phyloP scores from a whole-genome alignment of 176 grass and related monocot species.

The Oryza coarctata region DNA sequence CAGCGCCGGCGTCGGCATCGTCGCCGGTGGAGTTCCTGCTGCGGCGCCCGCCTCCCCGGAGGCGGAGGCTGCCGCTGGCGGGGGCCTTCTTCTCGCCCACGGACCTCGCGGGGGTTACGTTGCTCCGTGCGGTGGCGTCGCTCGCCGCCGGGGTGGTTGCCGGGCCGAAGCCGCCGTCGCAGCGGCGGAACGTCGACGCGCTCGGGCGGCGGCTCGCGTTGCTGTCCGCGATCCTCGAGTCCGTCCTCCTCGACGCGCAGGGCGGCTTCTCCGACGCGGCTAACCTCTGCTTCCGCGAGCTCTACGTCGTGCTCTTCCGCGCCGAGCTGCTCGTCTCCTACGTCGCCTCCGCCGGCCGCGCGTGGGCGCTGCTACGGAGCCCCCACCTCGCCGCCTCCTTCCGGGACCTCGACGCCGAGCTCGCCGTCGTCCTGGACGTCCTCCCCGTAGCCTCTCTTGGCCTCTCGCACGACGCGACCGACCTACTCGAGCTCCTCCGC shows the following conservation, averaged over 20 bases:
- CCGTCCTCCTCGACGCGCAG: constrained; percentile 48
- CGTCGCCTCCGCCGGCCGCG: constrained; percentile 58
- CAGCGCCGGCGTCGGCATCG: constrained; percentile 46
- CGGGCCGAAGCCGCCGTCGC: constrained; percentile 28
- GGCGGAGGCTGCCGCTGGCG: constrained; percentile 53
- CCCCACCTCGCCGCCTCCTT: constrained; percentile 63
- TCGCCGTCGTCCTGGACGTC: constrained; percentile 79
- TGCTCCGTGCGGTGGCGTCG: constrained; percentile 65
- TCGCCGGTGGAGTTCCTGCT: constrained; percentile 81
- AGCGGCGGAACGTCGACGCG: constrained; percentile 55
- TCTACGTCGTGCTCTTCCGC: constrained; percentile 93
- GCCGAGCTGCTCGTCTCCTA: constrained; percentile 79
- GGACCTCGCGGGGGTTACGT: constrained; percentile 38
- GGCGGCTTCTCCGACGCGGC: constrained; percentile 46
- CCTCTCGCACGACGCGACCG: constrained; percentile 55
- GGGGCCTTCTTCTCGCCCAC: constrained; percentile 72
- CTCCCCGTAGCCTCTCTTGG: constrained; percentile 54
- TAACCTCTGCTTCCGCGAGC: constrained; percentile 84
- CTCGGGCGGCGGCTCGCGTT: constrained; percentile 38
- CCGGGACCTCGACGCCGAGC: constrained; percentile 79
- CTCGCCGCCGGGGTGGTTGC: constrained; percentile 34
- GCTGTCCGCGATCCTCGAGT: constrained; percentile 51
- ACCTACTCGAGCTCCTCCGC: constrained; percentile 61
- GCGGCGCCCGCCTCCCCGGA: constrained; percentile 22
- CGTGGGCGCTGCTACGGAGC: constrained; percentile 66